These are phyloP conservation scores for Monilinia polystroma DNA, from an alignment of 2,329 filamentous ascomycete genomes.

Conservation along the genomic window DNA sequence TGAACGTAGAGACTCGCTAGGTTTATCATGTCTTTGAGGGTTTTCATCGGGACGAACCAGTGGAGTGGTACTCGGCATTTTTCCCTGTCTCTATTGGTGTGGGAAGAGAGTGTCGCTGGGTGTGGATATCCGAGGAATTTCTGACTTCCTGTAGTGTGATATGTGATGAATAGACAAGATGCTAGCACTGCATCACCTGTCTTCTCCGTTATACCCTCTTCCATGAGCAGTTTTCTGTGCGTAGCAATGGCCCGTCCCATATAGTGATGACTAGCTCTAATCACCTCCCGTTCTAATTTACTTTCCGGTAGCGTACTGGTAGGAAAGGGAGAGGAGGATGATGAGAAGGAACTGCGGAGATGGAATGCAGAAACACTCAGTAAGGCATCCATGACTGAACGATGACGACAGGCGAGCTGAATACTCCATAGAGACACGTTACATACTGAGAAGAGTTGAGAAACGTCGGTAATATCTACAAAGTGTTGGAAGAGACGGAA, in stretches of 20 bases:
- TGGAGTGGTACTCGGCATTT: not conserved
- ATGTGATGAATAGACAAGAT: constrained; percentile 10
- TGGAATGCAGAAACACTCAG: constrained; percentile 4
- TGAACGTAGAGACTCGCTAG: not conserved
- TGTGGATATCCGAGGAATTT: not conserved
- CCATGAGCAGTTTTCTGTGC: not conserved
- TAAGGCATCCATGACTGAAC: constrained; percentile 16
- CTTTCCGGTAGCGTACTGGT: not conserved
- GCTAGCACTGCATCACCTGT: constrained; percentile 9
- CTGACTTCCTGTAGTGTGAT: not conserved
- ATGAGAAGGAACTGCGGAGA: constrained; percentile 6
- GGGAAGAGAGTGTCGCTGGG: not conserved
- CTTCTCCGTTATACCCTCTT: constrained; percentile 9
- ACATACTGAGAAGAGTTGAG: not conserved
- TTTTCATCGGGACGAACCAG: constrained; percentile 16
- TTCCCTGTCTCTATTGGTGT: not conserved
- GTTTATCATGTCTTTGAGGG: constrained; percentile 5
- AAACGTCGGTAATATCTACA: not conserved
- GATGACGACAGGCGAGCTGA: constrained; percentile 1
- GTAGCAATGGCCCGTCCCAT: constrained; percentile 9
- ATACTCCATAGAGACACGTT: not conserved
- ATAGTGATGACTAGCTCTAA: constrained; percentile 9
- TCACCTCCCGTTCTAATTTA: not conserved
- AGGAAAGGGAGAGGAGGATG: not conserved
- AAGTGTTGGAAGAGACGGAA: constrained; percentile 17